These are phyloP conservation scores for Candida caryicola DNA, from an alignment of 805 yeast genomes.

Conservation along the genomic window DNA sequence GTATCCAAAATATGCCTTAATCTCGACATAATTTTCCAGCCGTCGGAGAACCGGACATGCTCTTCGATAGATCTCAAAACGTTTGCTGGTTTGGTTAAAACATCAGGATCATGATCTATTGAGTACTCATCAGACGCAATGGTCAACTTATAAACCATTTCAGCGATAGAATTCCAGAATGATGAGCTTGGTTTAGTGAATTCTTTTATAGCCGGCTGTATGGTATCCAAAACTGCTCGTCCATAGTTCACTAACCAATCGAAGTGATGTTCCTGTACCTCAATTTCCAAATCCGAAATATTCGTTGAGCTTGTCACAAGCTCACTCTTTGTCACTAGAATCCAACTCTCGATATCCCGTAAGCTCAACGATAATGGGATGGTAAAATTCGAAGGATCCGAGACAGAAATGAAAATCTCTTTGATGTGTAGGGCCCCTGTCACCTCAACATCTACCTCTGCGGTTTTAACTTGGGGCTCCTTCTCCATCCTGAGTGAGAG, in stretches of 20 bases:
- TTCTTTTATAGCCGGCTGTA: conserved; percentile 15
- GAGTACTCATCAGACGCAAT: conserved; percentile 38
- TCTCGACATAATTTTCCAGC: conserved; percentile 85
- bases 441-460: conserved; percentile 6
- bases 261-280: conserved; percentile 18
- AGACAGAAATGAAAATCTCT: conserved; percentile 20
- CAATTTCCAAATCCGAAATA: conserved; percentile 18
- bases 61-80: conserved; percentile 66
- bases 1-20: conserved; percentile 67
- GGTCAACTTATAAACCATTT: conserved; percentile 41
- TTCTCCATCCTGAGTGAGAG: conserved; percentile 19
- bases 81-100: conserved; percentile 84
- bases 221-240: conserved; percentile 9
- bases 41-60: conserved; percentile 75
- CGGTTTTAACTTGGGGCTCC: conserved; percentile 4
- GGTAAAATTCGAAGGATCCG: conserved; percentile 20
- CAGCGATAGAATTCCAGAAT: conserved; percentile 19
- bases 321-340: conserved; percentile 15
- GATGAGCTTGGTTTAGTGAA: conserved; percentile 15
- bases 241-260: conserved; percentile 22
- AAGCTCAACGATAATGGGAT: conserved; percentile 16
- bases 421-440: conserved; percentile 33
- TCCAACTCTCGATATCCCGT: conserved; percentile 39
- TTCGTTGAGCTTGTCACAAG: conserved; percentile 18
- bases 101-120: conserved; percentile 82